Percentiles rank a stretch among this genome's conserved stretches.
Conservation (phyloP, 164 flowering plant genomes). For the Hamamelis virginiana region DNA sequence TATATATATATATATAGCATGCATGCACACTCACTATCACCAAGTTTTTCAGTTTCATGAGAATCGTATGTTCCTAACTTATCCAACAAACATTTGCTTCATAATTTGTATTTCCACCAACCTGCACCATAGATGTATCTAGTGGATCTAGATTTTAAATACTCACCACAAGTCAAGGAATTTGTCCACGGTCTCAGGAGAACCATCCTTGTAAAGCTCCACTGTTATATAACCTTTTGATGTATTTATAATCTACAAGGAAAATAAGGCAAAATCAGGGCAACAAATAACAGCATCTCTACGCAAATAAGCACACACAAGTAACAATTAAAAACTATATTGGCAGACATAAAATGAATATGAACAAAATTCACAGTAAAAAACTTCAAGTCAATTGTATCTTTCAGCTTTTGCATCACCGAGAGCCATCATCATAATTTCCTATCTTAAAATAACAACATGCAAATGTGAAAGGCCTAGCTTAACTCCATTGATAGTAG, state of each 20-base stretch:
- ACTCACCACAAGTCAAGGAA: constrained; percentile 77
- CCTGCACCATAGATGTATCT: neutral
- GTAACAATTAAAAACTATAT: neutral
- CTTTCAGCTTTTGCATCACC: neutral
- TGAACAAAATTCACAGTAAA: neutral
- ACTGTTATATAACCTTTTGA: constrained; percentile 73
- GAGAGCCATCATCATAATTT: neutral
- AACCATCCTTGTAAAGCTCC: constrained; percentile 80
- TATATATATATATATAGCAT: too few species aligned
- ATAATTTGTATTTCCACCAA: too few species aligned
- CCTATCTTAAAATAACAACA: neutral
- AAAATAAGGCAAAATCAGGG: constrained; percentile 3
- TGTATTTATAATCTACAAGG: constrained; percentile 56
- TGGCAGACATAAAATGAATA: neutral
- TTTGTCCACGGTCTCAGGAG: constrained; percentile 80
- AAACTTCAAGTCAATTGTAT: neutral
- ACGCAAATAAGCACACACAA: neutral
- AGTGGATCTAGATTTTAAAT: neutral
- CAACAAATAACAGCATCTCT: neutral
- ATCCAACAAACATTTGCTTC: too few species aligned
- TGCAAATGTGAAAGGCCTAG: neutral
- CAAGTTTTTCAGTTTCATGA: too few species aligned
- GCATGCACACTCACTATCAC: too few species aligned
- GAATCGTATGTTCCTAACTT: too few species aligned
- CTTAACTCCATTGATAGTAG: neutral